phyloP scores from a whole-genome alignment of 2,329 filamentous ascomycete genomes.

The Trichophyton schoenleinii region DNA sequence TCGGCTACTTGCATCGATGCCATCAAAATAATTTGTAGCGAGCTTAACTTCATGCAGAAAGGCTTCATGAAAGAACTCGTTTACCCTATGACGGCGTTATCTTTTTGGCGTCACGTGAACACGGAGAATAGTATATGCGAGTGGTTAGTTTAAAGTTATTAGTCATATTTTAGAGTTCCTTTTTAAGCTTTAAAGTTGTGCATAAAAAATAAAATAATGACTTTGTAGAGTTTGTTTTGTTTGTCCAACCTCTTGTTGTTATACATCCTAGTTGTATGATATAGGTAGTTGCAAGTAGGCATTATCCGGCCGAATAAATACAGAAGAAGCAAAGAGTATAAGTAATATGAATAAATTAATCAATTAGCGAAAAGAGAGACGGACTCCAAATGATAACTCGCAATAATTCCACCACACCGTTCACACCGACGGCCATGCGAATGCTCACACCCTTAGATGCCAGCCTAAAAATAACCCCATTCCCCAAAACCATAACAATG shows the following conservation, averaged over 20 bases:
- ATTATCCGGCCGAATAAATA: background rate
- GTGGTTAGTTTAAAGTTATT: background rate
- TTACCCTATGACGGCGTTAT: background rate
- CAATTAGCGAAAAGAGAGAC: background rate
- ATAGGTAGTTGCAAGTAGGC: too few relatives aligned
- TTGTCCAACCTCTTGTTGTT: background rate
- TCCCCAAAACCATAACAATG: background rate
- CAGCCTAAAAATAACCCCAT: background rate
- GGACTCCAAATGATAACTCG: background rate
- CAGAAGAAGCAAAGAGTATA: background rate
- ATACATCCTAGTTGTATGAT: background rate
- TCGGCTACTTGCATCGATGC: background rate
- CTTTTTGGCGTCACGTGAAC: too few relatives aligned
- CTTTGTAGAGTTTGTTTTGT: background rate
- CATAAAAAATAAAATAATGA: background rate
- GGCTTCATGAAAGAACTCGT: background rate
- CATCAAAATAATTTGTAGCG: background rate
- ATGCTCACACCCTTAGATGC: background rate
- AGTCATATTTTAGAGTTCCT: background rate
- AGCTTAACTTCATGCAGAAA: background rate
- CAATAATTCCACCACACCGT: background rate
- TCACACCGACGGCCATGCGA: background rate
- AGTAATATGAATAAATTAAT: background rate
- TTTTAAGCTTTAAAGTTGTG: background rate
- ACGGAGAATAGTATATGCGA: background rate